Percentiles rank a stretch among this genome's conserved stretches.
Evolutionary conservation across 2,329 filamentous ascomycete species (phyloP).

Genomic region (Oidium heveae): DNA sequence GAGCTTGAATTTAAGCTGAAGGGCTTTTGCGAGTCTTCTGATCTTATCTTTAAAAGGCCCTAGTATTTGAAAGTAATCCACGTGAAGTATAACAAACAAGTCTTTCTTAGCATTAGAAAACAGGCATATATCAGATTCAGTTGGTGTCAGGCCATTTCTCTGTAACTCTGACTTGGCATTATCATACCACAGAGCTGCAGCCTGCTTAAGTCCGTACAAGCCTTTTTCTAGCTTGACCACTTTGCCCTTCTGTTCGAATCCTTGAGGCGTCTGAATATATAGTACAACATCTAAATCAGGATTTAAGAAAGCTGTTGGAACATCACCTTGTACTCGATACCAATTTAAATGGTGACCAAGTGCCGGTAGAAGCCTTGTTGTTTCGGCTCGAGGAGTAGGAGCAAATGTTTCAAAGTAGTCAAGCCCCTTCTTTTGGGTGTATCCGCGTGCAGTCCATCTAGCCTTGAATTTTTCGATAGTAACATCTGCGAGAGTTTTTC

Average conservation of each 20-base stretch:
- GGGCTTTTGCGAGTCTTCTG: background rate
- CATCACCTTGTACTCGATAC: background rate
- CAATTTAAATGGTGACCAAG: background rate
- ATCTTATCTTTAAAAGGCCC: background rate
- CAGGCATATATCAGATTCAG: background rate
- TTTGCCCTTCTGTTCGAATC: background rate
- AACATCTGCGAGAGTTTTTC: background rate
- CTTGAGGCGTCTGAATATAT: background rate
- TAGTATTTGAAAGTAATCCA: background rate
- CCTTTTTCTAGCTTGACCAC: background rate
- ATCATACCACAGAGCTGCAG: background rate
- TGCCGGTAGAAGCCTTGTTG: background rate
- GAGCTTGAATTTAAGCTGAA: background rate
- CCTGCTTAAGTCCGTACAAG: background rate
- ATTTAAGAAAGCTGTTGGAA: background rate
- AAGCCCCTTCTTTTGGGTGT: background rate
- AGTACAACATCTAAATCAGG: background rate
- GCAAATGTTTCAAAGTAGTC: background rate
- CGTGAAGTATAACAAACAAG: background rate
- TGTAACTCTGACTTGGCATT: background rate
- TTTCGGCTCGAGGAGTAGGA: background rate
- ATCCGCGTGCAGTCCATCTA: background rate
- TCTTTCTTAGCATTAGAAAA: background rate
- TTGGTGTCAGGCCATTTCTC: background rate
- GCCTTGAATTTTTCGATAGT: background rate